These are phyloP conservation scores for Backusella liffmaniae DNA, from an alignment of 192 early-diverging fungal species.

Conservation along the genomic window DNA sequence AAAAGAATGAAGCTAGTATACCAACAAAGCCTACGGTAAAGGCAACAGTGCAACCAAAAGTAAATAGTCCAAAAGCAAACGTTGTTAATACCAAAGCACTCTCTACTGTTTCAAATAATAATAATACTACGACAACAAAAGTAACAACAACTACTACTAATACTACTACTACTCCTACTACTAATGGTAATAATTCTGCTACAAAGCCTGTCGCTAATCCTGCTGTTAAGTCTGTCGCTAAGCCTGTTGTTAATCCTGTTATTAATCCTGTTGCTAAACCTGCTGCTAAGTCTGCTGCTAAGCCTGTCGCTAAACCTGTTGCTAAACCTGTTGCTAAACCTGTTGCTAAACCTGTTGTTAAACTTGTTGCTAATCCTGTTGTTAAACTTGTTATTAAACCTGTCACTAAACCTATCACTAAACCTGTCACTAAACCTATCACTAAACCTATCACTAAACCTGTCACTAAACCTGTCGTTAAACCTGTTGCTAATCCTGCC, in stretches of 20 bases:
- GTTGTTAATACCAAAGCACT: background rate
- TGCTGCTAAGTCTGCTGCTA: background rate
- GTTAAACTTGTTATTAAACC: background rate
- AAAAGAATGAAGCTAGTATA: background rate
- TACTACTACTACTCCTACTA: too few species aligned
- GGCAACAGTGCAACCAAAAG: background rate
- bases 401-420: background rate
- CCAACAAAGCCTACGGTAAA: background rate
- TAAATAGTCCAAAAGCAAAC: background rate
- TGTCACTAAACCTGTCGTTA: background rate
- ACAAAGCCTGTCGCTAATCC: background rate
- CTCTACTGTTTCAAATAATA: background rate
- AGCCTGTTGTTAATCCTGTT: background rate
- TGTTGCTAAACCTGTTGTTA: background rate
- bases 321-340: background rate
- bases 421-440: background rate
- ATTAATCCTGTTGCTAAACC: background rate
- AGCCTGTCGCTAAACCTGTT: background rate
- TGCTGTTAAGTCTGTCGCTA: background rate
- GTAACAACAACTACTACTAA: too few species aligned
- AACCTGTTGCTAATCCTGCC: background rate
- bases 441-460: background rate
- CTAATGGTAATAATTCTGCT: too few species aligned
- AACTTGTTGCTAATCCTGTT: background rate
- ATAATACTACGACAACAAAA: background rate